Conservation (phyloP, 2,329 filamentous ascomycete genomes). For the Cytospora chrysosperma region DNA sequence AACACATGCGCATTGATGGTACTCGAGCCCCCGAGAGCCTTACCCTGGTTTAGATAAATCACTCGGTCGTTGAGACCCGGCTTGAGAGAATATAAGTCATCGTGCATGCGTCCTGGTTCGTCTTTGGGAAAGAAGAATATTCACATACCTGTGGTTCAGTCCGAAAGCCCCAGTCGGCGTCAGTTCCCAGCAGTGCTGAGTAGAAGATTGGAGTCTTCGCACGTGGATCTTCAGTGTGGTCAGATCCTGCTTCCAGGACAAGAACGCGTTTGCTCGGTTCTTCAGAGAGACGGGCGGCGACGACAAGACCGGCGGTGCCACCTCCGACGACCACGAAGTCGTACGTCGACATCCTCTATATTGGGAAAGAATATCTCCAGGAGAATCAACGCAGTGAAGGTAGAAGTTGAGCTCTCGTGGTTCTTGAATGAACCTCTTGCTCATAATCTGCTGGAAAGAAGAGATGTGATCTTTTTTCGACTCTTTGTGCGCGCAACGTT, state of each 20-base stretch:
- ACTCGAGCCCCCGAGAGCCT: conserved; percentile 35
- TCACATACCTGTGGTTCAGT: conserved; percentile 13
- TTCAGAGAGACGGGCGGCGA: conserved; percentile 43
- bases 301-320: conserved; percentile 48
- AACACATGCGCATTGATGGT: conserved; percentile 31
- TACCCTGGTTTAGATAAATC: conserved; percentile 35
- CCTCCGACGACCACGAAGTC: conserved; percentile 50
- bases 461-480: too few relatives aligned
- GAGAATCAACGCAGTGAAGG: too few relatives aligned
- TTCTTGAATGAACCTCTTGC: too few relatives aligned
- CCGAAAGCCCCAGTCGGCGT: conserved; percentile 14
- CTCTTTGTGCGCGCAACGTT: too few relatives aligned
- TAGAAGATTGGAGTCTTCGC: conserved; percentile 17
- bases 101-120: neutral
- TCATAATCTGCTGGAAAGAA: too few relatives aligned
- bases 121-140: neutral
- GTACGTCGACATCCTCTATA: neutral
- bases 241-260: conserved; percentile 41
- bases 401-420: neutral
- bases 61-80: conserved; percentile 30
- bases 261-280: conserved; percentile 36
- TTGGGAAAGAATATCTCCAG: neutral
- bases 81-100: neutral
- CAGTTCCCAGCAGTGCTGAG: conserved; percentile 8
- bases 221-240: conserved; percentile 35